Base-by-base conservation (phyloP, 1,139 yeast species). In the Sugiyamaella castrensis region DNA sequence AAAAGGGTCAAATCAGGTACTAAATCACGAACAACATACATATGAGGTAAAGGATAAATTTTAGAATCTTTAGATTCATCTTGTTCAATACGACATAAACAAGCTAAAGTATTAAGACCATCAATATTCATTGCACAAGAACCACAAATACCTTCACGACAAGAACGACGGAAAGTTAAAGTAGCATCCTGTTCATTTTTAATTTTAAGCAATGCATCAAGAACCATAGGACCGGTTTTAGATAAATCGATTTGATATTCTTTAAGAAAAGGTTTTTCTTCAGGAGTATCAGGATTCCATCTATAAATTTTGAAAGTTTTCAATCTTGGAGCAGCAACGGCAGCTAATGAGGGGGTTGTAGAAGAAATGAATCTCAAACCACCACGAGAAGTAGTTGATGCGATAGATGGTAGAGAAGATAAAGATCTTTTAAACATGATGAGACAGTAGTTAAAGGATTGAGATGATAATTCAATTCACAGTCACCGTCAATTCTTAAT, bases 101-200 rank as follows among this genome's bases (percentile, higher is more conserved):
- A 92, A 37, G 98, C 98, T 65, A 92, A 78, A 31, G 98, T 92
- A 78, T 92, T 92, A 68, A 86, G 79, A 60, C 99, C 99, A 58
- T 96, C 95, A 70, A 92, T 92, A 77, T 92, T 92, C 99, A 92
- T 92, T 62, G 99, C 99, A 77, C 99, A 92, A 4, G 98, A 92
- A 44, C 99, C 99, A 75, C 99, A 92, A 61, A 92, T 94, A 64
- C 99, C 99, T 74, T 92, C 99, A 77, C 99, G 91, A 75, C 98
- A 92, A 46, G 98, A 89, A 73, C 98, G 84, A 77, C 99, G 84
- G 73, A 92, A 86, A 3, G 98, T 92, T 67, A 92, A 80, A 30
- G 98, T 87, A 37, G 98, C 73, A 70, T 92, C 99, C 70, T 88
- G 95, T 71, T 92, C 98, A 71, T 89, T 89, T 74, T 92, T 92